These are phyloP conservation scores for Blastobotrys persicus DNA, from an alignment of 1,139 yeast genomes.

Conservation along the genomic window DNA sequence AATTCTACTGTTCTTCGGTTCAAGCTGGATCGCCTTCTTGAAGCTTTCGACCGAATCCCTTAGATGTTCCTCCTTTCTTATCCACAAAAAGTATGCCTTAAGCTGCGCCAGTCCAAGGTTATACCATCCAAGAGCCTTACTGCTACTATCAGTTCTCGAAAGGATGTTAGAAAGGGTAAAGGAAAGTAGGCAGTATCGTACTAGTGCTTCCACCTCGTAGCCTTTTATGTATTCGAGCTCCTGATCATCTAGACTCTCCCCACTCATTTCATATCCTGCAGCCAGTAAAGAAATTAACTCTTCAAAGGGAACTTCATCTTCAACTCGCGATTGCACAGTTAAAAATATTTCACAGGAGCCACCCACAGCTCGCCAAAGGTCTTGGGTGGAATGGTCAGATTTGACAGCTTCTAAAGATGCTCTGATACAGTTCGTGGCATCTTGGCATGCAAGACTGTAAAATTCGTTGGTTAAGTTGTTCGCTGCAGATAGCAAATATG, in stretches of 20 bases:
- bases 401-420: conserved; percentile 38
- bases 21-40: conserved; percentile 68
- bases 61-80: conserved; percentile 34
- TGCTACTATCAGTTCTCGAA: conserved; percentile 34
- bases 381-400: conserved; percentile 39
- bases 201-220: conserved; percentile 25
- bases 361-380: conserved; percentile 55
- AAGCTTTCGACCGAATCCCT: conserved; percentile 54
- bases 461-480: conserved; percentile 59
- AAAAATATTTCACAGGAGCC: conserved; percentile 50
- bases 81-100: conserved; percentile 45
- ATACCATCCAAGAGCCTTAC: conserved; percentile 55
- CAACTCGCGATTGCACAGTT: conserved; percentile 43
- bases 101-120: conserved; percentile 70
- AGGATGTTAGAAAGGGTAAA: conserved; percentile 32
- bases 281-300: conserved; percentile 14
- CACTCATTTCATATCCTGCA: not conserved
- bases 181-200: conserved; percentile 20
- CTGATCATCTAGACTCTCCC: conserved; percentile 4
- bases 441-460: conserved; percentile 58
- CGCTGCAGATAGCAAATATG: conserved; percentile 54
- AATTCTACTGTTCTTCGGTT: conserved; percentile 62
- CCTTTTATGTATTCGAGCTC: conserved; percentile 17
- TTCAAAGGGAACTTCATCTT: conserved; percentile 41
- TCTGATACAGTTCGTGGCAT: conserved; percentile 39